phyloP scores from a whole-genome alignment of 345 rosid genomes.

The Camelina neglecta region DNA sequence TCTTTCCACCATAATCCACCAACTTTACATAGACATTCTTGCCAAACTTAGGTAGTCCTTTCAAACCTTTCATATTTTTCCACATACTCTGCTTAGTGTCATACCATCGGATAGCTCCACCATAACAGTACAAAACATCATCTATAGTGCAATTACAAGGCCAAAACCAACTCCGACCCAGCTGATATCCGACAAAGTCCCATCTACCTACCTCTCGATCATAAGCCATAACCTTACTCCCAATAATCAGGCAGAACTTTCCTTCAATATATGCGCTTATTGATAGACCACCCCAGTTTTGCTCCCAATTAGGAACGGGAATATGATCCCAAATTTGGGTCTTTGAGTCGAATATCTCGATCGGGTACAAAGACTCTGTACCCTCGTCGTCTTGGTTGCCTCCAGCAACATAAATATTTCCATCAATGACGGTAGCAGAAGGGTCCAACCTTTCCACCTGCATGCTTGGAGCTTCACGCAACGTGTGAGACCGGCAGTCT shows the following conservation, averaged over 20 bases:
- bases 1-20: constrained; percentile 54
- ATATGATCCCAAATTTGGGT: constrained; percentile 46
- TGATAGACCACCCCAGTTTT: neutral
- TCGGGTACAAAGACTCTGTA: constrained; percentile 47
- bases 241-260: neutral
- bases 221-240: constrained; percentile 54
- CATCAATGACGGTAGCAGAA: constrained; percentile 55
- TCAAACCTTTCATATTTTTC: constrained; percentile 61
- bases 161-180: constrained; percentile 55
- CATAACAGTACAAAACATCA: constrained; percentile 62
- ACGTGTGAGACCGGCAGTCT: constrained; percentile 64
- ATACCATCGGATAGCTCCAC: constrained; percentile 63
- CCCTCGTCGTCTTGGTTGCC: constrained; percentile 32
- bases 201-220: constrained; percentile 51
- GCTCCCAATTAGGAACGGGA: neutral
- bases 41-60: constrained; percentile 57
- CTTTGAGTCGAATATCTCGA: constrained; percentile 61
- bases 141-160: constrained; percentile 53
- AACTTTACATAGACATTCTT: constrained; percentile 52
- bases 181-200: constrained; percentile 54
- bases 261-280: neutral
- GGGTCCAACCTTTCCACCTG: constrained; percentile 51
- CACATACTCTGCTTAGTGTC: constrained; percentile 50
- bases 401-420: constrained; percentile 63
- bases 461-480: constrained; percentile 60